phyloP scores from a whole-genome alignment of 2,329 filamentous ascomycete species.

The Ceratocystis smalleyi region DNA sequence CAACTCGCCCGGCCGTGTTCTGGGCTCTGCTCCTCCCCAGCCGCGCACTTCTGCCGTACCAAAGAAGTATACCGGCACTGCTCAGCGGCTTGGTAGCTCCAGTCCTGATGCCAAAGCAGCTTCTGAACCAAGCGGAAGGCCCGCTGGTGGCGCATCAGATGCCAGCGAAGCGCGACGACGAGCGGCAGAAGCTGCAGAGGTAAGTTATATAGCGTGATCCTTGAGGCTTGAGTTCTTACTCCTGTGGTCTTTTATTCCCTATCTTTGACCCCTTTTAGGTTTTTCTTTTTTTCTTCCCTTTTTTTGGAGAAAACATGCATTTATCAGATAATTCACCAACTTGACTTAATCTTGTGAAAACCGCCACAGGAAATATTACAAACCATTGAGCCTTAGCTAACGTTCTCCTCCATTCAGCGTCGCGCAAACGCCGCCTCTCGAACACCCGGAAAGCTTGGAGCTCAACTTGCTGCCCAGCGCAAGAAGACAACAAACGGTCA shows the following conservation, averaged over 20 bases:
- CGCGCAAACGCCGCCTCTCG: slow-evolving; percentile 44
- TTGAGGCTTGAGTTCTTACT: too few relatives aligned
- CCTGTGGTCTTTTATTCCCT: too few relatives aligned
- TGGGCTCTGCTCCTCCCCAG: slow-evolving; percentile 39
- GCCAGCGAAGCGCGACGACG: slow-evolving; percentile 12
- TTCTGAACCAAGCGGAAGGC: not conserved
- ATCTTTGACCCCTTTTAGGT: not conserved
- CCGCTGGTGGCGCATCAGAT: slow-evolving; percentile 3
- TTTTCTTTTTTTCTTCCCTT: not conserved
- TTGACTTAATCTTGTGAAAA: too few relatives aligned
- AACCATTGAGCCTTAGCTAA: not conserved
- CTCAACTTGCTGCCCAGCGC: slow-evolving; percentile 60
- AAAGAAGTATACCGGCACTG: slow-evolving; percentile 19
- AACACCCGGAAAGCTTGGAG: slow-evolving; percentile 51
- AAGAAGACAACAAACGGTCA: slow-evolving; percentile 54
- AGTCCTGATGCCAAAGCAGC: not conserved
- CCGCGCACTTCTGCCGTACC: slow-evolving; percentile 37
- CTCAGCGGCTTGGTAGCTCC: slow-evolving; percentile 8
- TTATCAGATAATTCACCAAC: not conserved
- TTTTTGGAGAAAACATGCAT: not conserved
- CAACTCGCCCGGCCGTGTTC: slow-evolving; percentile 53
- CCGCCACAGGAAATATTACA: not conserved
- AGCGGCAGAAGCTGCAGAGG: slow-evolving; percentile 14
- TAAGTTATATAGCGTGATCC: not conserved
- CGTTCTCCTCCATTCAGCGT: slow-evolving; percentile 33